Evolutionary conservation across 2,329 filamentous ascomycete genomes (phyloP), one percentile per base, ranked within the genome.

Genomic region (Fusarium pseudonygamai): DNA sequence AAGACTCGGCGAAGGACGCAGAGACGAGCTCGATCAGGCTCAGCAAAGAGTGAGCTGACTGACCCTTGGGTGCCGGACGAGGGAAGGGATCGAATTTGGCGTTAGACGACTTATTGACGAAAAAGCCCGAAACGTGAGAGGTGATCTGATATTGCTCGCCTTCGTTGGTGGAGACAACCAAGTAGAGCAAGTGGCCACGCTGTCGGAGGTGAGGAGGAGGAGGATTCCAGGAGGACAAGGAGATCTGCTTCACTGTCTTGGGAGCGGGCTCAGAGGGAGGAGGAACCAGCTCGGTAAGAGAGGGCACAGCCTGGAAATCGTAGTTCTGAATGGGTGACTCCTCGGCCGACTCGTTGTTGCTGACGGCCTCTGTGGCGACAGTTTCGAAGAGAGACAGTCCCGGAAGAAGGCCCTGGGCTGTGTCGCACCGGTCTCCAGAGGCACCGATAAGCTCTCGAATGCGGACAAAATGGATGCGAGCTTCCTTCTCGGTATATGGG

Each of bases 401-500:
- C 2, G 96, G 92, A 61, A 93, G 87, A 65, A 98, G 91, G 68
- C 96, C 96, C 77, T 97, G 93, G 47, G 97, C 88, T 63, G 92
- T 91, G 81, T 98, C 96, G 61, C 94, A 93, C 69, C 95, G 92
- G 82, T 98, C 91, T 46, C 95, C 95, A 46, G 96, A 92, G 77
- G 96, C 96, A 55, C 96, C 96, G 77, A 99, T 95, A 74, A 99
- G 88, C 81, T 99, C 96, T 72, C 96, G 90, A 70, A 97, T 92
- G 75, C 96, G 90, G 59, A 99, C 91, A 73, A 98, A 86, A 83
- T 99, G 96, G 87, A 99, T 93, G 74, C 97, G 92, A 36, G 96
- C 96, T 84, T 99, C 96, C 85, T 97, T 98, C 85, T 99, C 96
- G 47, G 94, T 99, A 83, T 99, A 99, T 50, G 97, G 94, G 80